phyloP scores from a whole-genome alignment of 192 early-diverging fungal species.

The Funneliformis mosseae region DNA sequence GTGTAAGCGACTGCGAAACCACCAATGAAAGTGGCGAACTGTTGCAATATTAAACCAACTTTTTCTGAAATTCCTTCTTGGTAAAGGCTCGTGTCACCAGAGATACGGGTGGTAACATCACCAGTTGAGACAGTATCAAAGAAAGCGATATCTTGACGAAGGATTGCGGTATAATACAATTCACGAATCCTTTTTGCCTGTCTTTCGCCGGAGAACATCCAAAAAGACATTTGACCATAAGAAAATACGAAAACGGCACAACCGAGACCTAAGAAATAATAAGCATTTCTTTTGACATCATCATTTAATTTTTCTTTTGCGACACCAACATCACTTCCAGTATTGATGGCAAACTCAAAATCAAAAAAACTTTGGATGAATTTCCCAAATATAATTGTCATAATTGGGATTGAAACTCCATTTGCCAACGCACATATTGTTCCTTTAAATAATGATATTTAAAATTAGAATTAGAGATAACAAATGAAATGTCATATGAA shows the following conservation, averaged over 20 bases:
- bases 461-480: constrained; percentile 28
- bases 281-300: constrained; percentile 23
- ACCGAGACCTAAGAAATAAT: constrained; percentile 14
- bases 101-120: constrained; percentile 84
- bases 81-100: constrained; percentile 76
- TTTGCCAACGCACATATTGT: constrained; percentile 40
- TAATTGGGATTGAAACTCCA: constrained; percentile 50
- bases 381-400: constrained; percentile 51
- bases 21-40: constrained; percentile 67
- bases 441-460: not conserved
- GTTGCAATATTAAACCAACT: constrained; percentile 69
- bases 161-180: constrained; percentile 71
- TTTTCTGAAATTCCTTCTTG: constrained; percentile 93
- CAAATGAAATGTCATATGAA: not conserved
- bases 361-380: constrained; percentile 51
- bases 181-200: constrained; percentile 70
- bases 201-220: constrained; percentile 51
- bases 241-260: constrained; percentile 17
- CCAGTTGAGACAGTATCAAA: constrained; percentile 80
- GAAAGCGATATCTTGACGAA: constrained; percentile 87
- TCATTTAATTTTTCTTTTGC: constrained; percentile 26
- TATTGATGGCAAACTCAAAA: constrained; percentile 34
- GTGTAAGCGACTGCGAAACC: constrained; percentile 80
- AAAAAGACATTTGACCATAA: constrained; percentile 35
- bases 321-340: constrained; percentile 35